Evolutionary conservation across 495 filamentous ascomycete species (phyloP).

Genomic region (Penicillium mononematosum): DNA sequence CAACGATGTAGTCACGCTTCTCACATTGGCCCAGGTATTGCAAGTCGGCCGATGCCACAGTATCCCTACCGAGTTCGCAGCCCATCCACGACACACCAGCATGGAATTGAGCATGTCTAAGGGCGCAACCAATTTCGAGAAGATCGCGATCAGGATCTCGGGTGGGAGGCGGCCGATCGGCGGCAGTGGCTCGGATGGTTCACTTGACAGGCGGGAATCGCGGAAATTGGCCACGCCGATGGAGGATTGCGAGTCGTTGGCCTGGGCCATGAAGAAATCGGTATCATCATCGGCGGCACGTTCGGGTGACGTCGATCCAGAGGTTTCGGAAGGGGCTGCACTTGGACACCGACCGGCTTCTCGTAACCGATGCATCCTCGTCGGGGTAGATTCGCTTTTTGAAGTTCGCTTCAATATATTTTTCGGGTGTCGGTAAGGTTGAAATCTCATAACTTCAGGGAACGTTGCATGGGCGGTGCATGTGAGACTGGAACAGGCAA

Average conservation of each 20-base stretch:
- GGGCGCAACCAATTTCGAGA: conserved; percentile 74
- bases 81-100: conserved; percentile 90
- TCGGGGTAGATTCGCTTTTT: conserved; percentile 5
- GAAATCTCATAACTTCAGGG: conserved; percentile 26
- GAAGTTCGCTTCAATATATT: conserved; percentile 17
- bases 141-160: conserved; percentile 91
- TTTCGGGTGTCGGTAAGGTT: conserved; percentile 18
- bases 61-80: conserved; percentile 85
- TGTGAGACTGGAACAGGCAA: conserved; percentile 6
- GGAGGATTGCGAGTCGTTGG: conserved; percentile 89
- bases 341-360: conserved; percentile 44
- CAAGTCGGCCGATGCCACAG: conserved; percentile 94
- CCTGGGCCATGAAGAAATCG: conserved; percentile 80
- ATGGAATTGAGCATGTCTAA: conserved; percentile 81
- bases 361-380: conserved; percentile 42
- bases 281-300: conserved; percentile 85
- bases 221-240: conserved; percentile 74
- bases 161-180: conserved; percentile 84
- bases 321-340: conserved; percentile 57
- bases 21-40: conserved; percentile 76
- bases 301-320: conserved; percentile 80
- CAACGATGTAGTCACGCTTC: conserved; percentile 74
- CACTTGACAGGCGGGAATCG: conserved; percentile 62
- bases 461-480: conserved; percentile 19
- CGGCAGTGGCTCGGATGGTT: conserved; percentile 54